phyloP scores from a whole-genome alignment of 306 rosid genomes.

The Cicer pinnatifidum region DNA sequence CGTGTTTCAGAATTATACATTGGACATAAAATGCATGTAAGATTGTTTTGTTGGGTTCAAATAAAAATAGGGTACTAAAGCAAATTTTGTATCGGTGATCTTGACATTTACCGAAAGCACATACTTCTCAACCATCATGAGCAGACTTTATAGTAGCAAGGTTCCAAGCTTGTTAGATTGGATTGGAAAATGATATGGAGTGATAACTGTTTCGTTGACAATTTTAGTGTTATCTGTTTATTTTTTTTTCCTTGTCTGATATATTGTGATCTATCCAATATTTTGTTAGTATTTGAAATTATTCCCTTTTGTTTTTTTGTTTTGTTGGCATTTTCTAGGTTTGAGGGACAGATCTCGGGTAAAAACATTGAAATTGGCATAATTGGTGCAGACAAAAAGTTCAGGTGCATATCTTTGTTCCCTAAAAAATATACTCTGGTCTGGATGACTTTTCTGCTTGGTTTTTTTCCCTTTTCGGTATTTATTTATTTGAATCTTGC shows the following conservation, averaged over 20 bases:
- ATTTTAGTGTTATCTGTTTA: neutral
- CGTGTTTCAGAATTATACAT: slow-evolving; percentile 7
- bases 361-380: slow-evolving; percentile 97
- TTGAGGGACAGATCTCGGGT: slow-evolving; percentile 94
- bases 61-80: slow-evolving; percentile 2
- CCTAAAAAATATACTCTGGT: neutral
- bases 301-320: neutral
- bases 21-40: slow-evolving; percentile 30
- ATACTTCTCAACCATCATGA: neutral
- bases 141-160: slow-evolving; percentile 25
- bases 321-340: slow-evolving; percentile 48
- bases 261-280: neutral
- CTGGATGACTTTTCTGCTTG: neutral
- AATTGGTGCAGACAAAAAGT: slow-evolving; percentile 78
- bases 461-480: neutral
- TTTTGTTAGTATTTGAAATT: slow-evolving; percentile 16
- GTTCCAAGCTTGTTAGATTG: neutral
- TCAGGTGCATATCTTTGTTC: slow-evolving; percentile 63
- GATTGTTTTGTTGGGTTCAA: slow-evolving; percentile 22
- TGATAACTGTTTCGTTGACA: slow-evolving; percentile 9
- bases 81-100: slow-evolving; percentile 8
- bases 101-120: slow-evolving; percentile 18
- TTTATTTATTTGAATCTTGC: neutral
- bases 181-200: neutral
- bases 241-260: neutral